phyloP scores from a whole-genome alignment of 1,284 basidiomycete genomes.

The Ceratobasidium sp. region DNA sequence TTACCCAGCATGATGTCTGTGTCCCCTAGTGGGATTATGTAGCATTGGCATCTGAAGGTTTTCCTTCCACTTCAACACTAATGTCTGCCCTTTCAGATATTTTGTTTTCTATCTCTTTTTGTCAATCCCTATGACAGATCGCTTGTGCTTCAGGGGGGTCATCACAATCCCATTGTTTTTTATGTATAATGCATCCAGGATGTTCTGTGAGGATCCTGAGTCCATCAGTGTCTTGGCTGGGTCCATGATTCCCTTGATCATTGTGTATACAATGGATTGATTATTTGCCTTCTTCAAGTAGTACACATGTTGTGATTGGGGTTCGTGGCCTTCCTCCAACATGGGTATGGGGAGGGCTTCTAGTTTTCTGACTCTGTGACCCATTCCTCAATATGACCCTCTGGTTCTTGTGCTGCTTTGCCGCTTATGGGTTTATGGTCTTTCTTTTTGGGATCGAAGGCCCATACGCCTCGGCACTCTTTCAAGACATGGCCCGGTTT shows the following conservation, averaged over 20 bases:
- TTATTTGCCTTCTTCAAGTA: not conserved
- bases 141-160: not conserved
- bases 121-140: not conserved
- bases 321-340: not conserved
- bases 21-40: not conserved
- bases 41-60: not conserved
- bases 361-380: slow-evolving; percentile 10
- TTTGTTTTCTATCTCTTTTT: not conserved
- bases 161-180: not conserved
- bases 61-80: not conserved
- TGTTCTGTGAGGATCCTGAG: not conserved
- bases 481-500: too few species aligned
- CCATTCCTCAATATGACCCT: not conserved
- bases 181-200: not conserved
- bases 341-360: not conserved
- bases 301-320: not conserved
- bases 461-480: not conserved
- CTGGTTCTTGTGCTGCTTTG: too few species aligned
- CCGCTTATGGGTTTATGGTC: too few species aligned
- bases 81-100: not conserved
- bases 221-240: slow-evolving; percentile 5
- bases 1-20: not conserved
- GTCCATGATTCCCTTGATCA: not conserved
- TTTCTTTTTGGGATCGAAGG: not conserved
- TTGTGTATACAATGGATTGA: not conserved